Conservation (phyloP, 805 yeast genomes). For the Candida vartiovaarae region DNA sequence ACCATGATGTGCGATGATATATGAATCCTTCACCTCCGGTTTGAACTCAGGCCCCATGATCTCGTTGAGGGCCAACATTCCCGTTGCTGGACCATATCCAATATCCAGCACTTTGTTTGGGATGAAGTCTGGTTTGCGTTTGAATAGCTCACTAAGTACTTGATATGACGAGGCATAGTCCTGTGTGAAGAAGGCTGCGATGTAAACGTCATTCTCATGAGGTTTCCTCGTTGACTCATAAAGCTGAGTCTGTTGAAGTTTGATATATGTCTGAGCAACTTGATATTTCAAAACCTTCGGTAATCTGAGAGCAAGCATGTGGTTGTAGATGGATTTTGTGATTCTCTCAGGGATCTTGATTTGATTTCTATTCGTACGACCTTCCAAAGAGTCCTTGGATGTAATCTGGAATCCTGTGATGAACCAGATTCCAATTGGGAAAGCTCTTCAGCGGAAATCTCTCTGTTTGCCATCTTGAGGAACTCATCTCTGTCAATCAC, state of each 20-base stretch:
- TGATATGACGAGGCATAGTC: conserved; percentile 67
- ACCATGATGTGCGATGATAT: conserved; percentile 58
- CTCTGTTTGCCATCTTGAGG: conserved; percentile 9
- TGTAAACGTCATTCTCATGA: conserved; percentile 68
- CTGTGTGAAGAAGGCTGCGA: conserved; percentile 74
- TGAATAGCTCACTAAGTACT: conserved; percentile 58
- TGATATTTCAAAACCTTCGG: conserved; percentile 61
- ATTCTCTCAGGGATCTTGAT: conserved; percentile 50
- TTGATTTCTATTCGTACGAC: conserved; percentile 43
- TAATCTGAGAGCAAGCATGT: conserved; percentile 49
- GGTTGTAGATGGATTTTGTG: conserved; percentile 52
- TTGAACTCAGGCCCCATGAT: conserved; percentile 58
- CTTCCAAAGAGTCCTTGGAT: conserved; percentile 51
- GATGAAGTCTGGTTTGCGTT: conserved; percentile 48
- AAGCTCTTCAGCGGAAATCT: not conserved
- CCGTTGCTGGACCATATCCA: conserved; percentile 90
- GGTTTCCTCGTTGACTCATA: conserved; percentile 40
- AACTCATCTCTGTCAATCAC: conserved; percentile 32
- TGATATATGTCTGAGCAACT: conserved; percentile 49
- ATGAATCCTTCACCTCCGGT: conserved; percentile 63
- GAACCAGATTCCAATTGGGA: not conserved
- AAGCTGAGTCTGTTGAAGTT: conserved; percentile 44
- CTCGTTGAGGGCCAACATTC: conserved; percentile 83
- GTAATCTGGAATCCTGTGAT: conserved; percentile 32
- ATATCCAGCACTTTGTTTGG: conserved; percentile 71